These are phyloP conservation scores for Solanum hybrid DNA, from an alignment of 305 asterid species.

Conservation along the genomic window DNA sequence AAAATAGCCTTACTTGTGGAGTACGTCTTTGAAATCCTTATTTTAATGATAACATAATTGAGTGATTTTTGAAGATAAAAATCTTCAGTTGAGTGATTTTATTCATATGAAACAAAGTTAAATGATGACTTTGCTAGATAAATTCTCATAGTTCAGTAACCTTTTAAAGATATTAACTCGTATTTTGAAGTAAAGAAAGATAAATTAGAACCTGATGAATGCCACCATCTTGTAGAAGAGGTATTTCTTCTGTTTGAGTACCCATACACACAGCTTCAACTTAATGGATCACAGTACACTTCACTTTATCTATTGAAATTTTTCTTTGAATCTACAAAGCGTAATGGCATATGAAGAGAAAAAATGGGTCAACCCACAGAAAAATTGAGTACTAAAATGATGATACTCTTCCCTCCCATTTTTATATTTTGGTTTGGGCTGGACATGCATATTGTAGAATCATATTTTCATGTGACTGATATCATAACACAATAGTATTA, in stretches of 20 bases:
- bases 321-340: background rate
- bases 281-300: background rate
- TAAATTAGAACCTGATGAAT: conserved; percentile 8
- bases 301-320: background rate
- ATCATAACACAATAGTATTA: background rate
- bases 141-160: too few relatives aligned
- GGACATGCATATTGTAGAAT: background rate
- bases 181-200: background rate
- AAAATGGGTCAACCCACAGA: background rate
- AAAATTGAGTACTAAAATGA: background rate
- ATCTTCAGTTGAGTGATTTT: too few relatives aligned
- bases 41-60: too few relatives aligned
- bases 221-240: conserved; percentile 22
- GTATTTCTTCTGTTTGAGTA: conserved; percentile 15
- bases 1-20: too few relatives aligned
- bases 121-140: too few relatives aligned
- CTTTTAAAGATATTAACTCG: background rate
- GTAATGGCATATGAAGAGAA: background rate
- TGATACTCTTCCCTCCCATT: too few relatives aligned
- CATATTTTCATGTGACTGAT: background rate
- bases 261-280: conserved; percentile 7
- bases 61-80: too few relatives aligned
- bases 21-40: too few relatives aligned
- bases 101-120: too few relatives aligned
- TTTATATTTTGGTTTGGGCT: too few relatives aligned